Base-by-base conservation (phyloP, 176 grass and related monocot genomes). In the Thinopyrum elongatum region DNA sequence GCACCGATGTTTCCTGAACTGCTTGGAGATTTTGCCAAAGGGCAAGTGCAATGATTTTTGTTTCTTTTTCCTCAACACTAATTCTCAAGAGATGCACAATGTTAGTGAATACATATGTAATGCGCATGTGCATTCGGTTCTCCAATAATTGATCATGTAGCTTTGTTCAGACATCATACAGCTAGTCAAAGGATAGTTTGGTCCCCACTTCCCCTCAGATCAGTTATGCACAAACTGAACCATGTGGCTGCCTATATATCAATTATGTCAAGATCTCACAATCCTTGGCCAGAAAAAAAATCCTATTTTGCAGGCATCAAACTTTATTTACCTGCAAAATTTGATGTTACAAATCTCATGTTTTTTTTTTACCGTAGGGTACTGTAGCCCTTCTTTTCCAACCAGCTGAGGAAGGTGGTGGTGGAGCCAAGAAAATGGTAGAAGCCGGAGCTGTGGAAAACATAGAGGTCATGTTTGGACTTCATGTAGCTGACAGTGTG, bases 361-460 rank as follows among this genome's bases (percentile, higher is more conserved):
- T 86, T 84, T 10, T 2, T 85, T 84, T 13, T 85, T 87, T 71
- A 81, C 21, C 77, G 84, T 65, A 98, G 96, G 96, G 96, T 53
- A 95, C 96, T 17, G 90, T 91, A 25, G 65, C 91, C 21, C 86
- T 95, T 74, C 49, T 98, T 85, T 98, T 98, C 86, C 96, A 95
- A 89, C 96, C 96, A 79, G 96, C 96, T 41, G 93, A 98, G 78
- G 93, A 98, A 92, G 91, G 93, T 81, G 93, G 90, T 13, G 93
- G 84, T 36, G 93, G 93, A 23, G 91, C 96, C 78, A 87, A 91
- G 91, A 95, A 93, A 98, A 98, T 98, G 93, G 70, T 98, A 85
- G 95, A 98, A 47, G 87, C 70, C 69, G 91, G 93, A 73, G 91
- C 86, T 35, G 55, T 92, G 61, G 88, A 92, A 69, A 95, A 95